These are phyloP conservation scores for Fraxinus platypoda DNA, from an alignment of 305 asterid genomes.

Conservation along the genomic window DNA sequence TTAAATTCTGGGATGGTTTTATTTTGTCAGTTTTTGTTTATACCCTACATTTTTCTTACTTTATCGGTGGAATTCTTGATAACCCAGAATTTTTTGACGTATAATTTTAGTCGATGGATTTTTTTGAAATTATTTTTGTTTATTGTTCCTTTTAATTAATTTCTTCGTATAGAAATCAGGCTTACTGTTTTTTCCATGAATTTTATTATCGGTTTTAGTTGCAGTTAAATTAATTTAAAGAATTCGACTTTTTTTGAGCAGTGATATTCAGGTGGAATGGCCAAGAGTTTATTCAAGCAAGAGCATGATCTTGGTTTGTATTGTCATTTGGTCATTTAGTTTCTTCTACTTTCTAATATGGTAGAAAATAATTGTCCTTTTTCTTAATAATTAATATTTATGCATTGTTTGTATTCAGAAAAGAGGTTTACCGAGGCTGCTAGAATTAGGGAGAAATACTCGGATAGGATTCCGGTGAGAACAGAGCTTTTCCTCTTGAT, in stretches of 20 bases:
- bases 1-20: neutral
- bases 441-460: conserved; percentile 61
- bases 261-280: conserved; percentile 43
- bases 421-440: conserved; percentile 71
- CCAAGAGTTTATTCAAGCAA: conserved; percentile 59
- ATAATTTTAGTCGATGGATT: neutral
- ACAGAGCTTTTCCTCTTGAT: neutral
- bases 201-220: neutral
- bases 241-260: conserved; percentile 1
- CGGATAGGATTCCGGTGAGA: conserved; percentile 67
- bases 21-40: neutral
- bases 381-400: neutral
- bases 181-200: neutral
- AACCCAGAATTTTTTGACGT: neutral
- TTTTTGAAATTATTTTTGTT: neutral
- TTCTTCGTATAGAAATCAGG: neutral
- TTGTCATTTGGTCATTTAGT: neutral
- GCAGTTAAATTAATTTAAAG: neutral
- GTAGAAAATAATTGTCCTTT: neutral
- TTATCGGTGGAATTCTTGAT: neutral
- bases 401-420: conserved; percentile 32
- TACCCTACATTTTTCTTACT: neutral
- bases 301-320: conserved; percentile 62
- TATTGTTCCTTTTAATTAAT: neutral
- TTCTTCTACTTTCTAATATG: neutral